Base-by-base conservation (phyloP, 2,329 filamentous ascomycete species). In the Diplocarpon rosae region DNA sequence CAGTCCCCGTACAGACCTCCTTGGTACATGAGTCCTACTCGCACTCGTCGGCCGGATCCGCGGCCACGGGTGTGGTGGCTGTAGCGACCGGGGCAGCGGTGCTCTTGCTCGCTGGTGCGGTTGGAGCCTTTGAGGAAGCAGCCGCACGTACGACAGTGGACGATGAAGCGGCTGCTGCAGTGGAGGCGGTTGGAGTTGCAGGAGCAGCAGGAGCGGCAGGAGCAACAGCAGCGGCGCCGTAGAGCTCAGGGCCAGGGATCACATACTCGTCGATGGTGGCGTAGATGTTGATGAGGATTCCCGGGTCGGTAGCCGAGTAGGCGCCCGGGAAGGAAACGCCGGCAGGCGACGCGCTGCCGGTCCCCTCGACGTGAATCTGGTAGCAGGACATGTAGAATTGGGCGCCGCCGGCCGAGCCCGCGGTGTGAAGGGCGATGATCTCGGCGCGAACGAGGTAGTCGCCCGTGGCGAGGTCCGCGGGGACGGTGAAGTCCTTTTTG, bases 361-460 rank as follows among this genome's bases (percentile, higher is more conserved):
- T 61, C 20, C 65, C 64, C 24, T 66, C 63, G 28, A 73, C 64
- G 47, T 65, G 68, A 45, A 73, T 62, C 63, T 72, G 69, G 52
- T 42, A 61, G 51, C 63, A 67, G 15, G 58, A 60, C 38, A 64
- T 54, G 47, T 66, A 66, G 49, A 65, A 62, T 45, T 67, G 64
- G 13, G 65, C 64, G 9, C 57, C 59, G n/a, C 63, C 66, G 10
- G 48, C 45, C 11, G 49, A 56, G 47, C 60, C 59, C 13, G 72
- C 72, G 14, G 72, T 70, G 60, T 76, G 72, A 36, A 76, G 63
- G 6, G 72, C 72, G 34, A 75, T 65, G 28, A 71, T 64, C 62
- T 77, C 73, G 24, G 71, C 68, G 35, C 73, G 67, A 56, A 78
- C 61, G 24, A 77, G 67, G 52, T 76, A 76, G 39, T 75, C 65